A percentile compares a stretch with the other conserved stretches of the same genome.
Conservation (phyloP, 2,329 filamentous ascomycete genomes). For the Zasmidium angulare region DNA sequence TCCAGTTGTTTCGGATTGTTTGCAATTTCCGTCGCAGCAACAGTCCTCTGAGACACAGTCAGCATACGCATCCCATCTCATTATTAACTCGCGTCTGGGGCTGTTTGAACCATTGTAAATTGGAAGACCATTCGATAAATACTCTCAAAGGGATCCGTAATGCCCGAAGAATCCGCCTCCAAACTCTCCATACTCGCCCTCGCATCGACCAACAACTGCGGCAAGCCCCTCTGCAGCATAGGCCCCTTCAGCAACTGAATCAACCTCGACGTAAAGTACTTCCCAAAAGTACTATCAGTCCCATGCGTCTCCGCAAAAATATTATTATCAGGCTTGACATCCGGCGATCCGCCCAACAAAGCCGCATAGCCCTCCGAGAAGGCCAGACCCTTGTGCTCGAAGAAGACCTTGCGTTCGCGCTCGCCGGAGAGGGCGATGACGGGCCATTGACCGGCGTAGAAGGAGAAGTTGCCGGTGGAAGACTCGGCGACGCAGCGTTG, state of each 20-base stretch:
- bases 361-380: conserved; percentile 44
- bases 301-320: conserved; percentile 18
- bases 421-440: conserved; percentile 49
- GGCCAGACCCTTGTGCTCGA: conserved; percentile 47
- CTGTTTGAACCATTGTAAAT: too few species aligned
- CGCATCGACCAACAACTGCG: conserved; percentile 46
- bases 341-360: conserved; percentile 28
- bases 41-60: too few species aligned
- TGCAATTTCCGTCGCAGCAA: conserved; percentile 56
- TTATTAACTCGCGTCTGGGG: too few species aligned
- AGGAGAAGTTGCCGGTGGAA: conserved; percentile 49
- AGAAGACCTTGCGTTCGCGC: conserved; percentile 45
- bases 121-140: conserved; percentile 56
- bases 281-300: conserved; percentile 17
- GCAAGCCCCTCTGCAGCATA: conserved; percentile 36
- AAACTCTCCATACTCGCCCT: conserved; percentile 41
- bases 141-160: conserved; percentile 56
- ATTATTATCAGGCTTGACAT: conserved; percentile 32
- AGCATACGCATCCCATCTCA: too few species aligned
- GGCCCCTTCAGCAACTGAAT: conserved; percentile 29
- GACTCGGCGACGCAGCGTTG: conserved; percentile 33
- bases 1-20: conserved; percentile 44
- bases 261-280: conserved; percentile 30
- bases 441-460: conserved; percentile 48
- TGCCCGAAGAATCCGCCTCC: conserved; percentile 31